phyloP scores from a whole-genome alignment of 2,329 filamentous ascomycete species.

The Ophiostoma piceae region DNA sequence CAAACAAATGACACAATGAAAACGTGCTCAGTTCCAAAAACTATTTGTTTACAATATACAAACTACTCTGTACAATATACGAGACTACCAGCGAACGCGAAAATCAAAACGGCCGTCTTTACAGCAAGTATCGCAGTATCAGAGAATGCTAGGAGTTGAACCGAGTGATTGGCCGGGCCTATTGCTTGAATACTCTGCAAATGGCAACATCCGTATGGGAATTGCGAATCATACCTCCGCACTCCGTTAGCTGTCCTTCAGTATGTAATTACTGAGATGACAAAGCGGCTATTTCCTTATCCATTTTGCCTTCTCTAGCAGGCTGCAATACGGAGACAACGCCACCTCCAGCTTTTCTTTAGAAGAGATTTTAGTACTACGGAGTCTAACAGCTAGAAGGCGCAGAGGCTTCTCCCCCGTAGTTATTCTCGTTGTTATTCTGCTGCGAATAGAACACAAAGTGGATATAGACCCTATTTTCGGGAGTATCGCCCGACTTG shows the following conservation, averaged over 20 bases:
- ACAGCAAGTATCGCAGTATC: background rate
- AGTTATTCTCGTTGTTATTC: slow-evolving; percentile 11
- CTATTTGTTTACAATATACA: background rate
- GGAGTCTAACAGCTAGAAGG: background rate
- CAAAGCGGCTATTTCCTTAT: slow-evolving; percentile 9
- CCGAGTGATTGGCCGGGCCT: slow-evolving; percentile 9
- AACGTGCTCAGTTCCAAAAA: background rate
- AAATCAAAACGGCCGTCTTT: background rate
- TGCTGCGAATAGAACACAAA: background rate
- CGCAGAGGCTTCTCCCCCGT: background rate
- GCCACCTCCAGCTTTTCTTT: slow-evolving; percentile 2
- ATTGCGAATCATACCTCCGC: background rate
- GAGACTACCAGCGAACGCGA: background rate
- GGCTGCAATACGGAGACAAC: background rate
- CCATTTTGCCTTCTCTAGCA: slow-evolving; percentile 10
- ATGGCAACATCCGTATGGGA: slow-evolving; percentile 3
- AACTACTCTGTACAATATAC: background rate
- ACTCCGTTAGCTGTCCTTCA: background rate
- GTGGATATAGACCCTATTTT: slow-evolving; percentile 10
- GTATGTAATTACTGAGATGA: background rate
- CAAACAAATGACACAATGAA: background rate
- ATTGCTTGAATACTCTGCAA: background rate
- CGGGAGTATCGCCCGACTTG: background rate
- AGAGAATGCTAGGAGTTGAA: background rate
- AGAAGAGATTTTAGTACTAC: background rate